Base-by-base conservation (phyloP, 2,329 filamentous ascomycete species). In the Microdochium paspali region DNA sequence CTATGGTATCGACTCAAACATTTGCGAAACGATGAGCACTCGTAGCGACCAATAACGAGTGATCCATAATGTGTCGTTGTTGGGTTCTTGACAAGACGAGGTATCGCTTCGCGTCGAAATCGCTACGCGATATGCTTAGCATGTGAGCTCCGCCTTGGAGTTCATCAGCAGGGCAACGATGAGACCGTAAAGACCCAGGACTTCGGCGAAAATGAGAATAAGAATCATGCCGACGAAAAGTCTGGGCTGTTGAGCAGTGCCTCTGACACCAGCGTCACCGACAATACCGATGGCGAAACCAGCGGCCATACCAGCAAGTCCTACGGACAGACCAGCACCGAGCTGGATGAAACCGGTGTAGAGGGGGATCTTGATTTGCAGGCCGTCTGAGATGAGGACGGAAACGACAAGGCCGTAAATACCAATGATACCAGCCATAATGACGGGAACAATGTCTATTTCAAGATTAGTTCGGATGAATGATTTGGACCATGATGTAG, bases 381-480 rank as follows among this genome's bases (percentile, higher is more conserved):
- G 74, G 60, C 81, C 82, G 67, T 89, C 86, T 63, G 87, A 90
- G 65, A 93, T 89, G 62, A 93, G 73, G 67, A 93, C 87, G 18
- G 87, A 90, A 52, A 91, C 87, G 71, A 93, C 87, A 56, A 93
- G 80, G 62, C 87, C 87, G 75, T 93, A 98, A 71, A 98, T 97
- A 86, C 89, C 93, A 73, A 98, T 97, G 73, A 98, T 98, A 97
- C 93, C 93, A 79, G 93, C 93, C 93, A 98, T 98, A 84, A 98
- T 95, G 72, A 97, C 93, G 68, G 93, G 93, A 56, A 97, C 91
- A 70, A 97, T 96, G 80, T 96, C 91, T 97, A 42, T 24, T n/a
- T n/a, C n/a, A n/a, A n/a, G n/a, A n/a, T n/a, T n/a, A n/a, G n/a
- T n/a, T n/a, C n/a, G n/a, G n/a, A n/a, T n/a, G n/a, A n/a, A n/a